Base-by-base conservation (phyloP, 345 rosid genomes). In the Passiflora organensis region DNA sequence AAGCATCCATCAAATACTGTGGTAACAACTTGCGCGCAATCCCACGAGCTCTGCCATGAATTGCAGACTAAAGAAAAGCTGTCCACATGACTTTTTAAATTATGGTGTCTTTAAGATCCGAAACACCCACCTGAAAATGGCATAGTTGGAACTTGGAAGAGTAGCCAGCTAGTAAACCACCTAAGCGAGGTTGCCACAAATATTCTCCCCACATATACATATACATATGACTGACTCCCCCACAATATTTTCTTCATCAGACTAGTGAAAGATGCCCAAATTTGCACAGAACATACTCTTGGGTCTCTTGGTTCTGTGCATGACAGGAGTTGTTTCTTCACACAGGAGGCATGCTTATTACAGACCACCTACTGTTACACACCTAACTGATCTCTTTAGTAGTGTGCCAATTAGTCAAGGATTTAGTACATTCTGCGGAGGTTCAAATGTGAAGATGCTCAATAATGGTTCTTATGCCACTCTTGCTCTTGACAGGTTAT, bases 401-500 rank as follows among this genome's bases (percentile, higher is more conserved):
- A 83, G 47, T 17, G 72, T 85, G 68, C 59, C 79, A 0, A 43
- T 91, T n/a, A 66, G 68, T 44, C 72, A 65, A 45, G 82, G 76
- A 0, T 84, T 79, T 56, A 63, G 67, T 5, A 73, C 62, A 24
- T 51, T 59, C 43, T 87, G 69, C n/a, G 98, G 96, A 20, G 73
- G 48, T 43, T 67, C 72, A 10, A 85, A 91, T 60, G 59, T 86
- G 66, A 68, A 72, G 62, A 43, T 80, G 6, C 41, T 72, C 52
- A 78, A 68, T 18, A 79, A 82, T 67, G 95, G 84, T 32, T 80
- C 95, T 14, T 66, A 43, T 39, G 89, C 77, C 17, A 75, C 62
- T 53, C 80, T 91, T 55, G 77, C 88, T 56, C 93, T 91, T 37
- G 76, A 78, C 72, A 91, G 80, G 71, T 57, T 80, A 10, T 75